A percentile compares a stretch with the other conserved stretches of the same genome.
phyloP scores from a whole-genome alignment of 1,284 basidiomycete genomes.

The Tilletia indica region DNA sequence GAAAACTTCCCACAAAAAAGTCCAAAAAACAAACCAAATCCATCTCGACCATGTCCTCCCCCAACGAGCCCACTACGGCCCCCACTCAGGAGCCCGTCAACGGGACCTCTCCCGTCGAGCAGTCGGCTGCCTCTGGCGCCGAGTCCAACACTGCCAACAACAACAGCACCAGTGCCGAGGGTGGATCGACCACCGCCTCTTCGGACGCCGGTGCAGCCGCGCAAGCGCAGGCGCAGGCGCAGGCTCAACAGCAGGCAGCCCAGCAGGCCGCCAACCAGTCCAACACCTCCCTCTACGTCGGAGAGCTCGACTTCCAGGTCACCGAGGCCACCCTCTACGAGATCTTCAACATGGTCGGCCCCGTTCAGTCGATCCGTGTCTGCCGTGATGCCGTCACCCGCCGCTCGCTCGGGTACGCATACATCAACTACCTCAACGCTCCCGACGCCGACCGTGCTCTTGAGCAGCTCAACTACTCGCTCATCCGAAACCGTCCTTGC shows the following conservation, averaged over 20 bases:
- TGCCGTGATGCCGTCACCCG: slow-evolving; percentile 99
- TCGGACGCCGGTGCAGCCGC: slow-evolving; percentile 27
- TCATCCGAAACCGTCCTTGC: slow-evolving; percentile 97
- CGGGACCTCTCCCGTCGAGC: slow-evolving; percentile 33
- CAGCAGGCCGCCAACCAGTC: slow-evolving; percentile 31
- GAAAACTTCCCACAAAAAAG: not conserved
- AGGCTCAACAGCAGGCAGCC: slow-evolving; percentile 22
- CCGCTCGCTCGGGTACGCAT: slow-evolving; percentile 98
- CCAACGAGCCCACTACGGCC: slow-evolving; percentile 18
- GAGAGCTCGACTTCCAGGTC: slow-evolving; percentile 95
- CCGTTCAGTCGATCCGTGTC: slow-evolving; percentile 97
- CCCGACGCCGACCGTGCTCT: slow-evolving; percentile 97
- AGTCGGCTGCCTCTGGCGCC: slow-evolving; percentile 47
- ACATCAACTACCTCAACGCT: slow-evolving; percentile 98
- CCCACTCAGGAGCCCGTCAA: slow-evolving; percentile 20
- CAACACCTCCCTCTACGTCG: slow-evolving; percentile 87
- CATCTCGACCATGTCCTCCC: not conserved
- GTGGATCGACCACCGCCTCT: slow-evolving; percentile 22
- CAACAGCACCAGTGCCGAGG: slow-evolving; percentile 19
- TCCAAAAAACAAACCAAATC: slow-evolving; percentile 13
- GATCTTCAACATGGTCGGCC: slow-evolving; percentile 99
- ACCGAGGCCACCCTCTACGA: slow-evolving; percentile 99
- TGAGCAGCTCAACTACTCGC: slow-evolving; percentile 98
- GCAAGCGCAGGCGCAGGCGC: slow-evolving; percentile 25
- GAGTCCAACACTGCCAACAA: slow-evolving; percentile 28